phyloP scores from a whole-genome alignment of 192 early-diverging fungal species.

The Thoreauomyces humboldtii region DNA sequence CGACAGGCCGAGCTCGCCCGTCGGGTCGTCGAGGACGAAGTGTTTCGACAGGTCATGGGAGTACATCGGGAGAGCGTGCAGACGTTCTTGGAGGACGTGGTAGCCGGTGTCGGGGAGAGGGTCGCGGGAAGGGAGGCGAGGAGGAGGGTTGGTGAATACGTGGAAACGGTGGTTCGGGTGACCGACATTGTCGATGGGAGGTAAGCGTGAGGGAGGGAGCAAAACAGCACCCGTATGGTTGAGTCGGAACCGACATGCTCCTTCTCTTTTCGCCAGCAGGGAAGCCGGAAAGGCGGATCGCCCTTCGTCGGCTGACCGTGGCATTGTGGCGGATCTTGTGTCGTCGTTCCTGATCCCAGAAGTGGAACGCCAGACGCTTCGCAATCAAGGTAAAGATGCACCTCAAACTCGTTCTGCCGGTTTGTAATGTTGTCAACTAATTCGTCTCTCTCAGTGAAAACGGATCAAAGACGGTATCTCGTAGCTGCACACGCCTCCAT shows the following conservation, averaged over 20 bases:
- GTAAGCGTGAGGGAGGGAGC: no score
- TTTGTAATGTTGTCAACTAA: not conserved
- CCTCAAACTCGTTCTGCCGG: not conserved
- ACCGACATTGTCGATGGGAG: conserved; percentile 25
- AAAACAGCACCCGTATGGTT: no score
- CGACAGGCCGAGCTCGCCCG: conserved; percentile 50
- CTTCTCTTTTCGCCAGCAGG: no score
- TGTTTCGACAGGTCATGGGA: conserved; percentile 54
- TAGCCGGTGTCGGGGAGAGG: conserved; percentile 37
- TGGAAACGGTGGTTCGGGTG: conserved; percentile 34
- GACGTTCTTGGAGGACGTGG: conserved; percentile 53
- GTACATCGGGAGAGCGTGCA: conserved; percentile 62
- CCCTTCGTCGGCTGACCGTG: conserved; percentile 11
- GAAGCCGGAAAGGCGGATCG: no score
- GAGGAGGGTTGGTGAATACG: conserved; percentile 46
- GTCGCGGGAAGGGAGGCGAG: conserved; percentile 40
- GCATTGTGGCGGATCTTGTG: conserved; percentile 49
- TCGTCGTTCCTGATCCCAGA: conserved; percentile 58
- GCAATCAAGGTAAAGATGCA: conserved; percentile 38
- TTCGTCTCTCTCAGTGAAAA: conserved; percentile 36
- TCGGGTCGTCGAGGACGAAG: conserved; percentile 48
- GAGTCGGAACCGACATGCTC: no score
- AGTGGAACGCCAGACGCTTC: conserved; percentile 47
- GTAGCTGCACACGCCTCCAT: conserved; percentile 50
- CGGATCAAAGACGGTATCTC: conserved; percentile 45